Evolutionary conservation across 2,329 filamentous ascomycete species (phyloP).

Genomic region (Talaromyces sp.): DNA sequence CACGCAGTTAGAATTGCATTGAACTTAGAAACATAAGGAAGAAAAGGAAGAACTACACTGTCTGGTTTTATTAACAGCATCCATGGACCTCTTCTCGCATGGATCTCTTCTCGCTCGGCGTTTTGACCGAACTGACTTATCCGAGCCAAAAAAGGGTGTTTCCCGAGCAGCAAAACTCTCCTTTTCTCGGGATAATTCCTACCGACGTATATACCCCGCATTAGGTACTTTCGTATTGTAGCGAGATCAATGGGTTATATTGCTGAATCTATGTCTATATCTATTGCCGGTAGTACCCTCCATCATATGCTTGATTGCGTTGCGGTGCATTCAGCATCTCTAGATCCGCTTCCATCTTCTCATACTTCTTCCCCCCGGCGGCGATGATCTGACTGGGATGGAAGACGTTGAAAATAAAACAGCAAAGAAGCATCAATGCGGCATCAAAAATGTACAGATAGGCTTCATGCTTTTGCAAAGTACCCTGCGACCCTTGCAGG

Average conservation of each 20-base stretch:
- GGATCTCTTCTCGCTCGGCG: neutral
- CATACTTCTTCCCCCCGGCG: neutral
- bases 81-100: no score
- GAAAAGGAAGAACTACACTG: neutral
- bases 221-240: neutral
- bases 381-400: slow-evolving; percentile 4
- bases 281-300: neutral
- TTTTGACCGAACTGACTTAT: slow-evolving; percentile 2
- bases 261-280: neutral
- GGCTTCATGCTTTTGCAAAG: slow-evolving; percentile 19
- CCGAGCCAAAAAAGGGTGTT: neutral
- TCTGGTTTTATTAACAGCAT: neutral
- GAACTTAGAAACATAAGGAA: neutral
- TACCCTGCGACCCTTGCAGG: slow-evolving; percentile 17
- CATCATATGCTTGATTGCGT: neutral
- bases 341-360: neutral
- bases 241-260: neutral
- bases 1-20: neutral
- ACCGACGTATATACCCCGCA: slow-evolving; percentile 7
- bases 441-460: slow-evolving; percentile 22
- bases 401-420: neutral
- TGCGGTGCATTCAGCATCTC: neutral
- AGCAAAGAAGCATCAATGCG: slow-evolving; percentile 19
- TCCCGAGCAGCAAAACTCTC: slow-evolving; percentile 1
- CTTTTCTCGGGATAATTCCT: neutral